Percentiles rank a stretch among this genome's conserved stretches.
phyloP scores from a whole-genome alignment of 306 rosid genomes.

The Cicer pinnatifidum region DNA sequence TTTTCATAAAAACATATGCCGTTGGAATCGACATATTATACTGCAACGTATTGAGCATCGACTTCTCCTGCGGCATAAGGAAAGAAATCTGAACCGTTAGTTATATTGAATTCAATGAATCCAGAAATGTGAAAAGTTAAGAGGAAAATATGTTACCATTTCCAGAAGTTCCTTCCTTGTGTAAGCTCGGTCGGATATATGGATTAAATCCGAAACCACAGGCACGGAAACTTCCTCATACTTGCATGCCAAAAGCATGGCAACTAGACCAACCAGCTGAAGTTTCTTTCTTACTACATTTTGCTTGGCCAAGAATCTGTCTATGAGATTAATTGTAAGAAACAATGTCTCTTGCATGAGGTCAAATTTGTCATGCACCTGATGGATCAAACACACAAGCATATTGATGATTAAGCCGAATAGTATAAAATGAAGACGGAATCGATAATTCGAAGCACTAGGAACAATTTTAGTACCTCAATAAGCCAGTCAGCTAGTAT shows the following conservation, averaged over 20 bases:
- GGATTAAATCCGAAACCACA: constrained; percentile 78
- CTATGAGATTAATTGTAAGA: constrained; percentile 83
- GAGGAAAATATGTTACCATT: constrained; percentile 59
- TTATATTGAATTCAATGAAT: neutral
- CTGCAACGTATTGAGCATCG: constrained; percentile 78
- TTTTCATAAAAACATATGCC: constrained; percentile 72
- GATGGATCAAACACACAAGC: constrained; percentile 40
- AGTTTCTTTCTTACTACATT: constrained; percentile 81
- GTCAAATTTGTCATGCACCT: constrained; percentile 95
- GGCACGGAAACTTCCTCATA: constrained; percentile 95
- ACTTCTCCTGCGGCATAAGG: constrained; percentile 65
- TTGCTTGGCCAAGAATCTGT: constrained; percentile 76
- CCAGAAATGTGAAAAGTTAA: neutral
- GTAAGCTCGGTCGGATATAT: constrained; percentile 90
- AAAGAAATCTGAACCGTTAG: constrained; percentile 19
- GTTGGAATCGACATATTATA: constrained; percentile 95
- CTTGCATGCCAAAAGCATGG: constrained; percentile 97
- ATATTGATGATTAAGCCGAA: neutral
- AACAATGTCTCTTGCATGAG: constrained; percentile 90
- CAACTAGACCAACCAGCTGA: constrained; percentile 94
- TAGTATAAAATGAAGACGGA: neutral
- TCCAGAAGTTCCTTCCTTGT: constrained; percentile 76
- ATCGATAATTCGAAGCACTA: neutral
- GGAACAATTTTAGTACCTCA: constrained; percentile 60
- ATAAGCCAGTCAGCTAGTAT: constrained; percentile 93